Conservation (phyloP, 352 stramenopile species). For the Phytopythium kandeliae region DNA sequence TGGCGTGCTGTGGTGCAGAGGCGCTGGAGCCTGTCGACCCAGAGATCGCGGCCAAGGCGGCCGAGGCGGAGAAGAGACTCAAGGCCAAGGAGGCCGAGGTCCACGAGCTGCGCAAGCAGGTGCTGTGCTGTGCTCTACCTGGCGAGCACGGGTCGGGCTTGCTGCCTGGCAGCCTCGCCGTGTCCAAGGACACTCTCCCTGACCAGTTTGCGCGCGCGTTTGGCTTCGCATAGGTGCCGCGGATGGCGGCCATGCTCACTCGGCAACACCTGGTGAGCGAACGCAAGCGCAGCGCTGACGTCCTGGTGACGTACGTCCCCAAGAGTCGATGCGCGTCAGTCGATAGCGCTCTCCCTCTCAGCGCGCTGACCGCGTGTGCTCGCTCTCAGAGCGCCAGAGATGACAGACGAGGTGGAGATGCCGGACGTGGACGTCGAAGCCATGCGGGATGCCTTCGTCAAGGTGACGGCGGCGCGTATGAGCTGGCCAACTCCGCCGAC, state of each 20-base stretch:
- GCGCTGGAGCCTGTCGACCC: constrained; percentile 54
- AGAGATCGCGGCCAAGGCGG: constrained; percentile 29
- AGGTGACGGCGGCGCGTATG: constrained; percentile 18
- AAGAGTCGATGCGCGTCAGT: too few species aligned
- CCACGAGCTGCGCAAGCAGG: constrained; percentile 51
- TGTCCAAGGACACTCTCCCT: background rate
- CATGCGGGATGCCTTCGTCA: constrained; percentile 47
- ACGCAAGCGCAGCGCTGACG: constrained; percentile 50
- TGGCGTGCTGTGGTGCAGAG: constrained; percentile 24
- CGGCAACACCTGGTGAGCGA: constrained; percentile 41
- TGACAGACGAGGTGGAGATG: constrained; percentile 23
- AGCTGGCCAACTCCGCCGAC: background rate
- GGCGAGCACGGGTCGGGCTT: too few species aligned
- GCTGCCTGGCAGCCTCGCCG: too few species aligned
- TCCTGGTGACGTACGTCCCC: constrained; percentile 33
- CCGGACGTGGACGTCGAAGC: constrained; percentile 33
- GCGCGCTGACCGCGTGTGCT: background rate
- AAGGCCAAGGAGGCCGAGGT: constrained; percentile 48
- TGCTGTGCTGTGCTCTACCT: too few species aligned
- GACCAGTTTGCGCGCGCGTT: background rate
- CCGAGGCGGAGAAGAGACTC: constrained; percentile 41
- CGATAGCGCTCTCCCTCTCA: too few species aligned
- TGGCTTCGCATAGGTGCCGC: constrained; percentile 44
- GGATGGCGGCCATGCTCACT: constrained; percentile 42
- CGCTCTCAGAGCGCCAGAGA: constrained; percentile 25